These are phyloP conservation scores for Alternaria consortialis DNA, from an alignment of 2,329 filamentous ascomycete species.

Conservation along the genomic window DNA sequence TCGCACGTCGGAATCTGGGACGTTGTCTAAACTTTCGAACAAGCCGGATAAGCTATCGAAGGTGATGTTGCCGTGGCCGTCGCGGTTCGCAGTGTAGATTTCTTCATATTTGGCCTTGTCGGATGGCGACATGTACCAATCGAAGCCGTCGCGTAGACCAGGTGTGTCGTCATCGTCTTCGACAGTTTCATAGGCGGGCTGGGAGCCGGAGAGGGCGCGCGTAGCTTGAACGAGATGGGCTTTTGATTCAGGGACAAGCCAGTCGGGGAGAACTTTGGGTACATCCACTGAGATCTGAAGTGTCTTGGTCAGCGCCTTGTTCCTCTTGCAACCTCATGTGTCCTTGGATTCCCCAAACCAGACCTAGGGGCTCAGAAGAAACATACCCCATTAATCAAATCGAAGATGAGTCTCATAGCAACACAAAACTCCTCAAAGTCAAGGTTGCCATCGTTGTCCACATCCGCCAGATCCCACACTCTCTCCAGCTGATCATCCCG, in stretches of 20 bases:
- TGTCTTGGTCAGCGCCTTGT: neutral
- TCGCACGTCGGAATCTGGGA: slow-evolving; percentile 80
- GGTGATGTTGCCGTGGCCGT: slow-evolving; percentile 78
- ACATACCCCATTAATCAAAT: slow-evolving; percentile 88
- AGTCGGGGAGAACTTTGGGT: slow-evolving; percentile 86
- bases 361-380: slow-evolving; percentile 7
- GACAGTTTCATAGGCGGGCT: slow-evolving; percentile 83
- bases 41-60: slow-evolving; percentile 82
- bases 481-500: slow-evolving; percentile 88
- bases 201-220: slow-evolving; percentile 72
- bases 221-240: slow-evolving; percentile 54
- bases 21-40: slow-evolving; percentile 74
- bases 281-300: slow-evolving; percentile 80
- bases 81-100: slow-evolving; percentile 92
- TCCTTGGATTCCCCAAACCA: neutral
- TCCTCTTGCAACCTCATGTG: neutral
- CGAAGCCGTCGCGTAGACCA: slow-evolving; percentile 93
- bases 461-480: slow-evolving; percentile 96
- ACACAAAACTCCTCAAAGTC: slow-evolving; percentile 99
- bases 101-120: slow-evolving; percentile 96
- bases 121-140: slow-evolving; percentile 97
- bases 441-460: slow-evolving; percentile 95
- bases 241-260: slow-evolving; percentile 90
- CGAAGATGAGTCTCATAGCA: slow-evolving; percentile 97
- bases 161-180: slow-evolving; percentile 80